These are phyloP conservation scores for Aspergillus clavatus DNA, from an alignment of 2,329 filamentous ascomycete species.

Conservation along the genomic window DNA sequence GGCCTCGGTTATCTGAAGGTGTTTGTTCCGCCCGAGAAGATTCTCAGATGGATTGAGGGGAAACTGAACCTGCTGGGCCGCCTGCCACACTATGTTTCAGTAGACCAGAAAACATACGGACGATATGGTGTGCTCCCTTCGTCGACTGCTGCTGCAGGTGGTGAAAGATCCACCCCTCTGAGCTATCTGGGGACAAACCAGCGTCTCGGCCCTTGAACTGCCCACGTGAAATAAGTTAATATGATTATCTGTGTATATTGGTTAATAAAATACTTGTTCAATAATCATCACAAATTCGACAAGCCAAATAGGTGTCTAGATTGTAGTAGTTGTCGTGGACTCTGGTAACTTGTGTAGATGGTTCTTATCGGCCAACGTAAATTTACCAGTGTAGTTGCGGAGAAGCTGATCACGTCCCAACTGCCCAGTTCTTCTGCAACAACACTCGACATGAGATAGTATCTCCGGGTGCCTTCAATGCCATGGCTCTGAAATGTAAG, in stretches of 20 bases:
- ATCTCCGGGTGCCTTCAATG: conserved; percentile 23
- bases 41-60: conserved; percentile 79
- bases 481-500: conserved; percentile 42
- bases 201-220: conserved; percentile 60
- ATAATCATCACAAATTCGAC: conserved; percentile 1
- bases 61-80: conserved; percentile 80
- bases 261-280: conserved; percentile 12
- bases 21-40: conserved; percentile 82
- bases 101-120: conserved; percentile 94
- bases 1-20: conserved; percentile 86
- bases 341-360: conserved; percentile 27
- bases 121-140: conserved; percentile 82
- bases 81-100: conserved; percentile 85
- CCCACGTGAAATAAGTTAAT: background rate
- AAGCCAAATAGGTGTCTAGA: background rate
- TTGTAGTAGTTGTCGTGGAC: background rate
- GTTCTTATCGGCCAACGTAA: conserved; percentile 30
- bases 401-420: background rate
- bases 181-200: conserved; percentile 61
- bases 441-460: conserved; percentile 18
- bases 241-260: conserved; percentile 31
- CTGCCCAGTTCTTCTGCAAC: conserved; percentile 1
- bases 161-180: conserved; percentile 42
- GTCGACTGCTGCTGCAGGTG: conserved; percentile 24
- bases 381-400: conserved; percentile 15